phyloP scores from a whole-genome alignment of 768 basidiomycete species.

The Boletus pseudo-olivaceus region DNA sequence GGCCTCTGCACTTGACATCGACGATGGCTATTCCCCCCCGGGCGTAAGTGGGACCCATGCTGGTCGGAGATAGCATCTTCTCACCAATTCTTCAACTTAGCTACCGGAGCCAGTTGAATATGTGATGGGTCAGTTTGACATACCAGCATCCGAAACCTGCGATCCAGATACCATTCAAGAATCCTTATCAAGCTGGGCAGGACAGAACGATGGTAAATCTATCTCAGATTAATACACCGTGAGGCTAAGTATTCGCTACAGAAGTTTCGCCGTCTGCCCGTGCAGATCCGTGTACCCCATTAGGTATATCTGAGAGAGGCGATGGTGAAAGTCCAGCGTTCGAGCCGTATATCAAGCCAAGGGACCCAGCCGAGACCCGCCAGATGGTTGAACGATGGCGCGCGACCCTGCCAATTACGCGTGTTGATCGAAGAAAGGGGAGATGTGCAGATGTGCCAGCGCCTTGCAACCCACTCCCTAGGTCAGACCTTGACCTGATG shows the following conservation, averaged over 20 bases:
- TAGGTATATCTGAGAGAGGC: constrained; percentile 23
- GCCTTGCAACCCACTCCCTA: background rate
- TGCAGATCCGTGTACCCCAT: constrained; percentile 6
- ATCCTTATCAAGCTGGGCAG: constrained; percentile 32
- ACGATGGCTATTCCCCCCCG: constrained; percentile 29
- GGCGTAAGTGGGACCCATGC: constrained; percentile 13
- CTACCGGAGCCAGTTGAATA: constrained; percentile 32
- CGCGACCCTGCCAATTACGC: constrained; percentile 20
- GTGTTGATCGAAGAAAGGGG: constrained; percentile 10
- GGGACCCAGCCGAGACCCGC: constrained; percentile 21
- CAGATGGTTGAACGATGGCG: constrained; percentile 34
- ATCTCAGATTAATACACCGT: background rate
- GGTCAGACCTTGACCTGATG: constrained; percentile 7
- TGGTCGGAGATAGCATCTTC: background rate
- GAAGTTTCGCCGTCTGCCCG: constrained; percentile 26
- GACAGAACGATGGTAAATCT: constrained; percentile 26
- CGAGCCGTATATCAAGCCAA: constrained; percentile 22
- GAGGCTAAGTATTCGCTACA: constrained; percentile 3
- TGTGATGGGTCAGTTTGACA: constrained; percentile 27
- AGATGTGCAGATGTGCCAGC: constrained; percentile 7
- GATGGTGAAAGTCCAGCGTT: constrained; percentile 5
- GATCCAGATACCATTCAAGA: constrained; percentile 17
- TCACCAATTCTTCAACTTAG: constrained; percentile 8
- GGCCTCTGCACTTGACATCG: constrained; percentile 42
- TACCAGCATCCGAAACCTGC: constrained; percentile 22